These are phyloP conservation scores for Paraphoma sp. DNA, from an alignment of 2,329 filamentous ascomycete genomes.

Conservation along the genomic window DNA sequence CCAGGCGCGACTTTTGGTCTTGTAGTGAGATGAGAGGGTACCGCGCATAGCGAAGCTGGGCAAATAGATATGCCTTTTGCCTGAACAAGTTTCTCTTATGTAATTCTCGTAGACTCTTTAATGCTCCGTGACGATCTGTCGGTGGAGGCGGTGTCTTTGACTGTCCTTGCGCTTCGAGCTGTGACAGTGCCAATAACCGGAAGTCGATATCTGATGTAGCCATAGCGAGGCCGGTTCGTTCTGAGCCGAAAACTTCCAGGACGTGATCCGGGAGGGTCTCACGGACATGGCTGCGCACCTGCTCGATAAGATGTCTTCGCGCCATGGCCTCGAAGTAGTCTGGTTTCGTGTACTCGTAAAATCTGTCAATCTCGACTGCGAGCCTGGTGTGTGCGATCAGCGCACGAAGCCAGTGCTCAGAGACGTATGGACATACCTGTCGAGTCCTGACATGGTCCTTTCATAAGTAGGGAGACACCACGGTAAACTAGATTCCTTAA, in stretches of 20 bases:
- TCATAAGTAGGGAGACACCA: conserved; percentile 18
- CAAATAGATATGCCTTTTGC: conserved; percentile 16
- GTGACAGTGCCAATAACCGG: conserved; percentile 38
- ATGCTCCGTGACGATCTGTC: conserved; percentile 8
- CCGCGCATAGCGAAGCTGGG: conserved; percentile 32
- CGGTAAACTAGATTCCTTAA: conserved; percentile 21
- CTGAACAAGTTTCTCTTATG: background rate
- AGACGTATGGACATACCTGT: conserved; percentile 8
- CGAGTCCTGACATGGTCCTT: conserved; percentile 6
- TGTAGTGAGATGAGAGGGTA: conserved; percentile 52
- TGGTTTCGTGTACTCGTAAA: conserved; percentile 43
- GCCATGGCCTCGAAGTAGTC: conserved; percentile 52
- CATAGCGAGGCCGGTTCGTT: conserved; percentile 58
- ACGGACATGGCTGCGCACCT: conserved; percentile 29
- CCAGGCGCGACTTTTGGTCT: conserved; percentile 57
- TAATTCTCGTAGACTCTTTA: conserved; percentile 9
- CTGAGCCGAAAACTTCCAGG: conserved; percentile 61
- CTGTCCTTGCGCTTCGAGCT: conserved; percentile 3
- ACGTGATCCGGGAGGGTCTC: conserved; percentile 25
- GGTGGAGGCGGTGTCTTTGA: conserved; percentile 22
- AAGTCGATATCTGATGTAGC: conserved; percentile 63
- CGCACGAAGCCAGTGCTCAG: background rate
- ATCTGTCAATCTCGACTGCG: conserved; percentile 32
- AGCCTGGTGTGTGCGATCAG: conserved; percentile 20
- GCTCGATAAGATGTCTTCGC: conserved; percentile 41